These are phyloP conservation scores for Cystoderma amianthinum DNA, from an alignment of 768 basidiomycete species.

Conservation along the genomic window DNA sequence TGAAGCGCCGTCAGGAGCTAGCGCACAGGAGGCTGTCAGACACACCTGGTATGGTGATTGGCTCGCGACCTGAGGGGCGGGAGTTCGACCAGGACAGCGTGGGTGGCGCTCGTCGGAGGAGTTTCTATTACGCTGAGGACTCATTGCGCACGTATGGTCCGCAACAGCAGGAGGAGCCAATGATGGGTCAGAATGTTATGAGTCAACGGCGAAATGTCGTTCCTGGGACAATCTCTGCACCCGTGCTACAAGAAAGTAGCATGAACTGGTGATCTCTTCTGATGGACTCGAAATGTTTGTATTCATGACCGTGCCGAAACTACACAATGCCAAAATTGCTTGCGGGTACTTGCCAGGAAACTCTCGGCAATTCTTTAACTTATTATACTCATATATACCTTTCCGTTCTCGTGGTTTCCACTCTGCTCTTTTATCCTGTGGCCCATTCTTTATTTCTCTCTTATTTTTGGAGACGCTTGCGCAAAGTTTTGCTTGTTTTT, in stretches of 20 bases:
- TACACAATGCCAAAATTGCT: no score
- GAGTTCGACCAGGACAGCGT: constrained; percentile 75
- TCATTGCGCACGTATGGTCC: constrained; percentile 55
- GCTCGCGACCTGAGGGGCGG: constrained; percentile 53
- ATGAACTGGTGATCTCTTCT: constrained; percentile 85
- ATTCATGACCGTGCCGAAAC: no score
- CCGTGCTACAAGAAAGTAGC: constrained; percentile 73
- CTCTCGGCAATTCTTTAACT: no score
- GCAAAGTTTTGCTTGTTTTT: no score
- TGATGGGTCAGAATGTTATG: constrained; percentile 18
- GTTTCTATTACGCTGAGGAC: constrained; percentile 87
- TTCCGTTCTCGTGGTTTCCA: no score
- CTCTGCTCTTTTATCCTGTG: no score
- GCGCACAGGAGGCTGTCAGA: constrained; percentile 73
- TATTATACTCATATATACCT: no score
- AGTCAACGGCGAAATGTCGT: constrained; percentile 53
- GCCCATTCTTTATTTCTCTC: no score
- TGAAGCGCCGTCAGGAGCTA: constrained; percentile 59
- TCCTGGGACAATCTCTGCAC: constrained; percentile 65
- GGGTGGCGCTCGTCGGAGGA: constrained; percentile 64
- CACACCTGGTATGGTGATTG: constrained; percentile 25
- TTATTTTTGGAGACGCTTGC: no score
- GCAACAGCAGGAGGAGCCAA: constrained; percentile 12
- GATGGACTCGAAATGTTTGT: no score
- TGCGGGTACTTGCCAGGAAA: no score